A percentile compares a stretch with the other conserved stretches of the same genome.
These are phyloP conservation scores for Podila minutissima DNA, from an alignment of 192 early-diverging fungal genomes.

Conservation along the genomic window DNA sequence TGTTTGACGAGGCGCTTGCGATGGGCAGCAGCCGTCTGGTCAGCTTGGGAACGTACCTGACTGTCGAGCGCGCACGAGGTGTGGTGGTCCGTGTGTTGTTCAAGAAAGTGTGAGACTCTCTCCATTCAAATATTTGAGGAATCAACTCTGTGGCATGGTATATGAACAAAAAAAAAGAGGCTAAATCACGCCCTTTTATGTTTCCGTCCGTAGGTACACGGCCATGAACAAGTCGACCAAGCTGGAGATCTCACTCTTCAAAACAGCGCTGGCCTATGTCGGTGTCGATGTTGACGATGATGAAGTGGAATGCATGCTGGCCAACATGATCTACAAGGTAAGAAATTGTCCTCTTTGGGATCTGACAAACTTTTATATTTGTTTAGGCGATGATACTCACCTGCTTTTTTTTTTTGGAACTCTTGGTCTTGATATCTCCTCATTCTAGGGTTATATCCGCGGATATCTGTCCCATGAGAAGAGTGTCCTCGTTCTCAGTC, in stretches of 20 bases:
- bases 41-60: conserved; percentile 77
- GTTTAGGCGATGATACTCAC: background rate
- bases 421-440: background rate
- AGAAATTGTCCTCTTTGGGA: background rate
- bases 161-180: background rate
- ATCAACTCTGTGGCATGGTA: too few relatives aligned
- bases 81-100: conserved; percentile 83
- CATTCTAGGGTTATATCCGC: conserved; percentile 76
- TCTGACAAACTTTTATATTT: background rate
- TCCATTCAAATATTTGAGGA: background rate
- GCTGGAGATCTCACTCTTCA: conserved; percentile 69
- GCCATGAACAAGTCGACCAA: conserved; percentile 62
- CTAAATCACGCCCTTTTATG: too few relatives aligned
- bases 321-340: conserved; percentile 90
- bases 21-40: conserved; percentile 69
- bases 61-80: conserved; percentile 79
- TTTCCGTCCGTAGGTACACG: conserved; percentile 53
- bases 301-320: conserved; percentile 89
- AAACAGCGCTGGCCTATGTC: conserved; percentile 69
- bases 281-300: conserved; percentile 65
- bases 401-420: background rate
- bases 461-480: conserved; percentile 90
- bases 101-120: conserved; percentile 67
- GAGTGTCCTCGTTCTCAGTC: conserved; percentile 77
- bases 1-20: conserved; percentile 76